phyloP scores from a whole-genome alignment of 371 early-diverging fungal genomes.

The Mucor irregularis region DNA sequence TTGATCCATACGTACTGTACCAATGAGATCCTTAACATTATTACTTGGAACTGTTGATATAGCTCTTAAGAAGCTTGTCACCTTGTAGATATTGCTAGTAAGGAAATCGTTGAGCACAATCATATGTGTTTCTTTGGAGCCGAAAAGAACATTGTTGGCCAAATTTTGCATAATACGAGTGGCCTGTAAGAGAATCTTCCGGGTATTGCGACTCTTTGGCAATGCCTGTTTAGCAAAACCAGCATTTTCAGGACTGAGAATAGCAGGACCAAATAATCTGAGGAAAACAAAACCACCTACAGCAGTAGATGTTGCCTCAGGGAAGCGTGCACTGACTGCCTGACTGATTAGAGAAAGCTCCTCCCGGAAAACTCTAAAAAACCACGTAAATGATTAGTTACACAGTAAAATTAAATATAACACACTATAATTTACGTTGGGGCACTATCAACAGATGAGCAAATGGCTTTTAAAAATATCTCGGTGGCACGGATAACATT shows the following conservation, averaged over 20 bases:
- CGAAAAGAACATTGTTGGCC: slow-evolving; percentile 92
- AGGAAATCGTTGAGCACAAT: slow-evolving; percentile 83
- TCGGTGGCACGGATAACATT: slow-evolving; percentile 81
- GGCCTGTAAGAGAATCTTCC: slow-evolving; percentile 83
- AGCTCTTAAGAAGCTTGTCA: slow-evolving; percentile 58
- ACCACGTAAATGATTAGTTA: slow-evolving; percentile 21
- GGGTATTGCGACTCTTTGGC: slow-evolving; percentile 43
- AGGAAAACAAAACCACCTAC: slow-evolving; percentile 95
- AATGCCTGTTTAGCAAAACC: slow-evolving; percentile 44
- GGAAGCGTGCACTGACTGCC: slow-evolving; percentile 81
- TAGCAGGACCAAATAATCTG: slow-evolving; percentile 92
- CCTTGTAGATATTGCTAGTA: slow-evolving; percentile 66
- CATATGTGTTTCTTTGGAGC: slow-evolving; percentile 91
- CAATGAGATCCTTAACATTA: not conserved
- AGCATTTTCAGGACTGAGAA: slow-evolving; percentile 79
- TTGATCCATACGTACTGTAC: slow-evolving; percentile 46
- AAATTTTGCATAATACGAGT: slow-evolving; percentile 95
- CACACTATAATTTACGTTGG: slow-evolving; percentile 59
- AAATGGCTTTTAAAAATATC: slow-evolving; percentile 79
- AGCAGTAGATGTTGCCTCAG: slow-evolving; percentile 80
- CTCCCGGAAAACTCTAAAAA: slow-evolving; percentile 61
- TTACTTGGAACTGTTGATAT: slow-evolving; percentile 40
- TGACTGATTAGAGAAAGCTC: slow-evolving; percentile 75
- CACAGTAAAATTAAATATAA: not conserved
- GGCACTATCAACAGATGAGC: slow-evolving; percentile 63